Evolutionary conservation across 768 basidiomycete genomes (phyloP), one percentile per base, ranked within the genome.

Genomic region (Pholiota molesta): DNA sequence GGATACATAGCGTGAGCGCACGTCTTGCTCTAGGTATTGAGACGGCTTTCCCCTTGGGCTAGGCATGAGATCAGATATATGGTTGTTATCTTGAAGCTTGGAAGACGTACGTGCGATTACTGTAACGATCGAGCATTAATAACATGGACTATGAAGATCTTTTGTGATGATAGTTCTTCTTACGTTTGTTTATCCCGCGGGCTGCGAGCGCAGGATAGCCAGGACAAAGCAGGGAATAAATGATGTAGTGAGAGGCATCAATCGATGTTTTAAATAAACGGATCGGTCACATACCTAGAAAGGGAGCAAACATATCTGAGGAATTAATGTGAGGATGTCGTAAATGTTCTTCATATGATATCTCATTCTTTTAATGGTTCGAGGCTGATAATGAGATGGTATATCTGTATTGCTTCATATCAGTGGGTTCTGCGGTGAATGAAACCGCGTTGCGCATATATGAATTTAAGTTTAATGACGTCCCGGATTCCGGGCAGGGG

Each of bases 401-500:
- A 13, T 10, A 5, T 21, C 23, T 19, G 21, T 49, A 14, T 11
- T 28, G 47, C 8, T 49, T 49, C 47, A 49, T 49, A 49, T 49
- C 47, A 26, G 23, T 28, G 47, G 26, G 23, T 49, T 26, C 47
- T 49, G 23, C 47, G 47, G 47, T 49, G 23, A 49, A 49, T 19
- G 47, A 26, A 26, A 26, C 47, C 47, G 14, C 23, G 19, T 49
- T 49, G 47, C 47, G 23, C 7, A 3, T n/a, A 9, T 10, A 11
- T 26, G 11, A 10, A 21, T 49, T 49, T 31, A 31, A 26, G 21
- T 49, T 49, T 9, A 23, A 26, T 49, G 47, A 49, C 47, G 47
- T 49, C 47, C 47, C 47, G 47, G 11, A 49, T 23, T 49, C 47
- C 47, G 47, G 26, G 47, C 47, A 49, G 47, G 47, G 47, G 47